Conservation (phyloP, 2,329 filamentous ascomycete genomes). For the Elsinoe australis region DNA sequence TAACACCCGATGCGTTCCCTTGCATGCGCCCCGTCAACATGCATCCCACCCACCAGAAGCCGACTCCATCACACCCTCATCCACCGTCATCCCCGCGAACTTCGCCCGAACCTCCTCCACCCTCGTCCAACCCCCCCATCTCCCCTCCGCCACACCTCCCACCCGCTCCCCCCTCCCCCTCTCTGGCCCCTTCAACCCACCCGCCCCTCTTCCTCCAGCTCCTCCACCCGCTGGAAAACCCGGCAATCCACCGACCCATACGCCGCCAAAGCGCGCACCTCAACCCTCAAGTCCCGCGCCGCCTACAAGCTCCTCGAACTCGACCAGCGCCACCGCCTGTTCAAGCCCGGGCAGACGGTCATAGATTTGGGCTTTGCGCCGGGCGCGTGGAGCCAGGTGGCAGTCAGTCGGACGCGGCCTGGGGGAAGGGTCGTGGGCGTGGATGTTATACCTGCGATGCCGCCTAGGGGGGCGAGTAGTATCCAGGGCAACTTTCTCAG, state of each 20-base stretch:
- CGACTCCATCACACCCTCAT: too few species aligned
- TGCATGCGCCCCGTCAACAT: too few species aligned
- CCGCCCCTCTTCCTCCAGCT: conserved; percentile 37
- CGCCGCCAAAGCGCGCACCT: conserved; percentile 65
- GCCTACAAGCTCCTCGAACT: conserved; percentile 93
- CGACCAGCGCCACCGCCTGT: conserved; percentile 71
- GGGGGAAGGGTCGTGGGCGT: conserved; percentile 78
- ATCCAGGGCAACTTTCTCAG: conserved; percentile 93
- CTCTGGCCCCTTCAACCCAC: too few species aligned
- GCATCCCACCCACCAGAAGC: too few species aligned
- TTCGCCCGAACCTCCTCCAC: not conserved
- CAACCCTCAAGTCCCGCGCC: conserved; percentile 78
- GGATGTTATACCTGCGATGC: conserved; percentile 86
- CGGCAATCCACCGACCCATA: conserved; percentile 69
- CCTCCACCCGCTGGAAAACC: conserved; percentile 72
- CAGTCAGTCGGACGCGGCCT: conserved; percentile 67
- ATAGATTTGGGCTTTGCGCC: conserved; percentile 81
- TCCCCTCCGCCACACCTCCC: conserved; percentile 23
- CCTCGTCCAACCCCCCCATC: too few species aligned
- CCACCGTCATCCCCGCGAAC: conserved; percentile 5
- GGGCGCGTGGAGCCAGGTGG: conserved; percentile 66
- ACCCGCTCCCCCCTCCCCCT: conserved; percentile 26
- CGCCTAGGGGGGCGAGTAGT: conserved; percentile 82
- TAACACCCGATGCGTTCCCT: too few species aligned
- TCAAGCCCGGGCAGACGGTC: conserved; percentile 72